These are phyloP conservation scores for Bipolaris bicolor DNA, from an alignment of 2,329 filamentous ascomycete genomes.

Conservation along the genomic window DNA sequence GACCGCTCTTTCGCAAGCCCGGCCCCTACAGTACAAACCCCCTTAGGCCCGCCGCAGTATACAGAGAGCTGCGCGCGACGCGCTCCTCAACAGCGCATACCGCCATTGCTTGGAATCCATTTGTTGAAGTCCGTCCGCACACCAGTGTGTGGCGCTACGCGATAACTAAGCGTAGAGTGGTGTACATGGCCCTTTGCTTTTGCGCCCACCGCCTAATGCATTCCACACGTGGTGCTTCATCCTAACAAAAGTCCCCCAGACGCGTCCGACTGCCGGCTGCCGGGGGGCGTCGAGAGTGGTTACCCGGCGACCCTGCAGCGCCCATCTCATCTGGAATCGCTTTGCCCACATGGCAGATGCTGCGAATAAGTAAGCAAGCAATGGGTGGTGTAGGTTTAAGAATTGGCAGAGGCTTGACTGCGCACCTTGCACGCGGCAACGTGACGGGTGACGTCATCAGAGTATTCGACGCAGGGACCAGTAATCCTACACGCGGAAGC, in stretches of 20 bases:
- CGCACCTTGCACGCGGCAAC: neutral
- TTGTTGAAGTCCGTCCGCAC: neutral
- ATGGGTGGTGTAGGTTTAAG: constrained; percentile 7
- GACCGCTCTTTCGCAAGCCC: constrained; percentile 19
- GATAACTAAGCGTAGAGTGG: neutral
- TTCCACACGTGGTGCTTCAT: neutral
- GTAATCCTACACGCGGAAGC: neutral
- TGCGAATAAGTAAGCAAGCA: neutral
- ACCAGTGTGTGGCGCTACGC: neutral
- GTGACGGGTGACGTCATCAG: constrained; percentile 25
- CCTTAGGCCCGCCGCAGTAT: constrained; percentile 8
- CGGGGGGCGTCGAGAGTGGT: neutral
- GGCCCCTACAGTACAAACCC: neutral
- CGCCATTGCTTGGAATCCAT: constrained; percentile 2
- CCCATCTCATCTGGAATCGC: neutral
- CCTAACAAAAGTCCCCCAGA: too few species aligned
- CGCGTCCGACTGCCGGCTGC: too few species aligned
- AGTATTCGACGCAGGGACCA: constrained; percentile 23
- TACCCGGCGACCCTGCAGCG: constrained; percentile 12
- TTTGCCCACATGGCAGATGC: constrained; percentile 4
- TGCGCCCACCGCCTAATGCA: neutral
- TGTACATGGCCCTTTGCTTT: neutral
- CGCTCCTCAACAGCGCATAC: constrained; percentile 14
- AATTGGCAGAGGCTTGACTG: constrained; percentile 17
- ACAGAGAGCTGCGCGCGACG: neutral